phyloP scores from a whole-genome alignment of 2,329 filamentous ascomycete species.

The Neonectria magnoliae region DNA sequence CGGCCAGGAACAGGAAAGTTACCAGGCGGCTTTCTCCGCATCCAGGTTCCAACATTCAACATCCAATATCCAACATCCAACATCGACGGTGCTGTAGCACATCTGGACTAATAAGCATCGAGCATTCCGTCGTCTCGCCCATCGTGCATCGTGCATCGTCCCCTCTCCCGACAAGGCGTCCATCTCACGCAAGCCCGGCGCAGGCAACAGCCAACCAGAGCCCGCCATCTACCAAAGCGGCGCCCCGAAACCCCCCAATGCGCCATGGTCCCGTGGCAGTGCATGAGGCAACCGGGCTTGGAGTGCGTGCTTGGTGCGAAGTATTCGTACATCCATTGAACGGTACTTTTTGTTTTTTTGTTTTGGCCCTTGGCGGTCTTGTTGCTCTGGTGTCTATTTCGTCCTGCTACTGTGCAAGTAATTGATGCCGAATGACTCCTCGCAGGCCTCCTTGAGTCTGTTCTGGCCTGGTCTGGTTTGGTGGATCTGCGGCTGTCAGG shows the following conservation, averaged over 20 bases:
- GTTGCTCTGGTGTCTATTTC: too few species aligned
- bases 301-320: background rate
- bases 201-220: conserved; percentile 28
- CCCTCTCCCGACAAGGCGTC: conserved; percentile 11
- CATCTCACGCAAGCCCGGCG: conserved; percentile 24
- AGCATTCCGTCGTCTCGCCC: background rate
- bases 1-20: background rate
- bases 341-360: too few species aligned
- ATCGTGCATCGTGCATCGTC: conserved; percentile 11
- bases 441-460: background rate
- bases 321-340: background rate
- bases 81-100: background rate
- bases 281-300: conserved; percentile 42
- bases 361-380: too few species aligned
- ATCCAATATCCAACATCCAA: background rate
- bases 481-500: background rate
- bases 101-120: background rate
- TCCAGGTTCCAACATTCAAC: background rate
- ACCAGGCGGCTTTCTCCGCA: too few species aligned
- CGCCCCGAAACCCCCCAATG: conserved; percentile 36
- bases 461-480: background rate
- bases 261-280: conserved; percentile 44
- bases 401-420: background rate
- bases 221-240: conserved; percentile 9
- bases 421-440: background rate